phyloP scores from a whole-genome alignment of 257 asterid genomes.

The Primulina huaijiensis region DNA sequence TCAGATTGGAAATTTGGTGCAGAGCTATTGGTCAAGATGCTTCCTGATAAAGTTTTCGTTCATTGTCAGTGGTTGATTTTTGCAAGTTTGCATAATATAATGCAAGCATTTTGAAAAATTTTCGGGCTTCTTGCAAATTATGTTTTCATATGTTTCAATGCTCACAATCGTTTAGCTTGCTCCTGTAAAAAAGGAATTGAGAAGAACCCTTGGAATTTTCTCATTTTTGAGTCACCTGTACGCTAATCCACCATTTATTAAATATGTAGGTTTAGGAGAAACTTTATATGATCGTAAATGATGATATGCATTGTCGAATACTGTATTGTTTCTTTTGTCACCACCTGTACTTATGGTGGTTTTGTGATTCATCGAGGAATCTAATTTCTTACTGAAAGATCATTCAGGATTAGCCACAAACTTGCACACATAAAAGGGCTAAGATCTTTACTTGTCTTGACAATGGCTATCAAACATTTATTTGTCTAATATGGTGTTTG shows the following conservation, averaged over 20 bases:
- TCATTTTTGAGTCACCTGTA: too few species aligned
- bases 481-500: slow-evolving; percentile 1
- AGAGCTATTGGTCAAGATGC: slow-evolving; percentile 66
- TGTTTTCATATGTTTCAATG: too few species aligned
- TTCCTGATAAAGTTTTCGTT: slow-evolving; percentile 82
- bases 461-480: not conserved
- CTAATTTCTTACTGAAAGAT: not conserved
- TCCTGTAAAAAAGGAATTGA: not conserved
- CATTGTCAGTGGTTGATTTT: slow-evolving; percentile 62
- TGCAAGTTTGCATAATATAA: not conserved
- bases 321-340: not conserved
- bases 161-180: not conserved
- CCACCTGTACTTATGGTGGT: not conserved
- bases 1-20: slow-evolving; percentile 89
- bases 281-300: slow-evolving; percentile 4
- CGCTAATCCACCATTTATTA: too few species aligned
- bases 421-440: slow-evolving; percentile 1
- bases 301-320: not conserved
- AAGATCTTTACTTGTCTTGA: slow-evolving; percentile 4
- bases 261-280: not conserved
- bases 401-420: not conserved
- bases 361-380: not conserved
- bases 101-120: not conserved
- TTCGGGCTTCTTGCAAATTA: not conserved
- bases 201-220: slow-evolving; percentile 4